phyloP scores from a whole-genome alignment of 2,329 filamentous ascomycete species.

The Hymenoscyphus albidus region DNA sequence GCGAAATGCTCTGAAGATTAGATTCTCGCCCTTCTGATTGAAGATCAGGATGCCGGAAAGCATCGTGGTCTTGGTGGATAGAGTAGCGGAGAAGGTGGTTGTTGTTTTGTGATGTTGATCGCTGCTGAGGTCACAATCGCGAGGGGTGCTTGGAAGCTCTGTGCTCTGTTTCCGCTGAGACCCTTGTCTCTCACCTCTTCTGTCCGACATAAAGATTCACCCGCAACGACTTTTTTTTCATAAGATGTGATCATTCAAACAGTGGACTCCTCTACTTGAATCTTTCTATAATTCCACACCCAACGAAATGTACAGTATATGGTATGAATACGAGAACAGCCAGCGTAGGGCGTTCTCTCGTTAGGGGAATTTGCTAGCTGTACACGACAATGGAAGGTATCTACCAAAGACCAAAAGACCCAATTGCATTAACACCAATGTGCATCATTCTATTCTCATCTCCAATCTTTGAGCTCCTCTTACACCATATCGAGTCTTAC shows the following conservation, averaged over 20 bases:
- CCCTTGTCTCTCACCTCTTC: neutral
- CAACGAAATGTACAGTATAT: neutral
- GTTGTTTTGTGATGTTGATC: neutral
- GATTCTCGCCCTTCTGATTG: slow-evolving; percentile 99
- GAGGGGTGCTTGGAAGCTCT: slow-evolving; percentile 10
- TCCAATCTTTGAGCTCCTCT: slow-evolving; percentile 26
- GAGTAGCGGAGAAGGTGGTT: slow-evolving; percentile 3
- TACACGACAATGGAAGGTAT: slow-evolving; percentile 34
- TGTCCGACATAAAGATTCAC: neutral
- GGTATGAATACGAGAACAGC: neutral
- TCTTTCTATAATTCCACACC: neutral
- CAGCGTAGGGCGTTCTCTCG: slow-evolving; percentile 10
- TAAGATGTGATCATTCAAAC: neutral
- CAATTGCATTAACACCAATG: slow-evolving; percentile 33
- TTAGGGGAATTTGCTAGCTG: slow-evolving; percentile 31
- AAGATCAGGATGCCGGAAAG: slow-evolving; percentile 96
- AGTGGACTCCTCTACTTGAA: neutral
- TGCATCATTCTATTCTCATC: slow-evolving; percentile 24
- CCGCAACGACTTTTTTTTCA: neutral
- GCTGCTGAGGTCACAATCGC: neutral
- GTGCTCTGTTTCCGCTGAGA: slow-evolving; percentile 2
- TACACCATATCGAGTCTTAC: slow-evolving; percentile 94
- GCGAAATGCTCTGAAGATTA: slow-evolving; percentile 98
- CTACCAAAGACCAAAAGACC: slow-evolving; percentile 28
- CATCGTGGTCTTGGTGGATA: slow-evolving; percentile 55